Evolutionary conservation across 306 rosid species (phyloP).

Genomic region (Cucurbita maxima): DNA sequence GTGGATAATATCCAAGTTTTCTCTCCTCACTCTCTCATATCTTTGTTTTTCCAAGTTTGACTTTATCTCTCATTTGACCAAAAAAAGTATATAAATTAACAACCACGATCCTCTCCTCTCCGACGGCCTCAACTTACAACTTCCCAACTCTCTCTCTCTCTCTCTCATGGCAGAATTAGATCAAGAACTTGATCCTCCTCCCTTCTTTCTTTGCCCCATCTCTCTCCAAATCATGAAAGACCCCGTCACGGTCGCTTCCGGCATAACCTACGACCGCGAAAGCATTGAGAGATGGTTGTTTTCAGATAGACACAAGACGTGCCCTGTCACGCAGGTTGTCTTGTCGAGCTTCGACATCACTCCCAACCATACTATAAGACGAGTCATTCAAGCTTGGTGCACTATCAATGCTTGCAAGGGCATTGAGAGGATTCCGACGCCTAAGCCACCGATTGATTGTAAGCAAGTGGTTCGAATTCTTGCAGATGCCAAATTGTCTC

Average conservation of each 20-base stretch:
- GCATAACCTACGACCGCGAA: slow-evolving; percentile 66
- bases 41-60: neutral
- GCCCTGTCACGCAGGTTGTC: slow-evolving; percentile 50
- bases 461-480: slow-evolving; percentile 34
- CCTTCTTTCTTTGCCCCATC: slow-evolving; percentile 53
- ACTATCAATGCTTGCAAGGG: slow-evolving; percentile 25
- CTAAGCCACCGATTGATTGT: slow-evolving; percentile 34
- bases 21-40: neutral
- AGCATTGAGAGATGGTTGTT: slow-evolving; percentile 64
- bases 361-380: slow-evolving; percentile 60
- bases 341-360: slow-evolving; percentile 38
- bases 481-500: slow-evolving; percentile 4
- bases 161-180: slow-evolving; percentile 34
- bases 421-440: slow-evolving; percentile 43
- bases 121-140: neutral
- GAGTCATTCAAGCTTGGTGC: slow-evolving; percentile 72
- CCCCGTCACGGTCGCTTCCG: slow-evolving; percentile 57
- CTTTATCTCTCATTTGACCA: neutral
- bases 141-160: neutral
- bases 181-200: slow-evolving; percentile 26
- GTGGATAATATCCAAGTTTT: neutral
- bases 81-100: neutral
- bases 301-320: slow-evolving; percentile 24
- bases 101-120: neutral
- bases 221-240: slow-evolving; percentile 68